Conservation (phyloP, 257 asterid species). For the Haberlea rhodopensis region DNA sequence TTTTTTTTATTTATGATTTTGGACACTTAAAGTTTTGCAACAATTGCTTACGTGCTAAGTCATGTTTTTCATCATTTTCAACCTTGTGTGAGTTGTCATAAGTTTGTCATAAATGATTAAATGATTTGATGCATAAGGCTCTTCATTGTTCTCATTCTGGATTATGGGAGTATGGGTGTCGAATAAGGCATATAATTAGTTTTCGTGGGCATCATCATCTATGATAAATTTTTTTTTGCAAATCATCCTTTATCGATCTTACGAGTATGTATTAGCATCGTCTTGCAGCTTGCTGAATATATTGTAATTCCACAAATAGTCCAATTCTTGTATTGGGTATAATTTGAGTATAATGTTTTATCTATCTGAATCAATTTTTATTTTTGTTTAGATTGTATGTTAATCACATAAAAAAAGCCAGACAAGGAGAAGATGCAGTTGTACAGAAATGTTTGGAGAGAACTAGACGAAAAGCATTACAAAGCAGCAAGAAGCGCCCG, state of each 20-base stretch:
- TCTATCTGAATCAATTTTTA: constrained; percentile 21
- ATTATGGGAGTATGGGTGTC: constrained; percentile 14
- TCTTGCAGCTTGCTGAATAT: no score
- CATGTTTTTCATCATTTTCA: no score
- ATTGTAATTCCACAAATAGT: background rate
- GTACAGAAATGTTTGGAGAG: constrained; percentile 43
- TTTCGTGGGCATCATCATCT: constrained; percentile 10
- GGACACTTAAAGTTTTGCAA: no score
- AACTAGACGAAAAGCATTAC: constrained; percentile 38
- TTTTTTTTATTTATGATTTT: no score
- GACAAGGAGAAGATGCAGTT: constrained; percentile 42
- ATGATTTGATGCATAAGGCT: constrained; percentile 5
- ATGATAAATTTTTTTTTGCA: constrained; percentile 11
- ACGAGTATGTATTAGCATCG: no score
- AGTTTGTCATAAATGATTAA: background rate
- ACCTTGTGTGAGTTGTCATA: background rate
- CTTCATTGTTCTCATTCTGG: constrained; percentile 5
- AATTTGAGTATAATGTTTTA: background rate
- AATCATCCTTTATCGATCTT: background rate
- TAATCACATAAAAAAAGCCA: constrained; percentile 44
- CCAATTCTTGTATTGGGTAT: constrained; percentile 10
- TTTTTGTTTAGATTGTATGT: constrained; percentile 51
- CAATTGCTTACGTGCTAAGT: no score
- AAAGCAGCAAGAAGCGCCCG: constrained; percentile 47
- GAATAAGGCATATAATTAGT: constrained; percentile 10